Evolutionary conservation across 306 rosid genomes (phyloP), one percentile per base, ranked within the genome.

Genomic region (Cicer chorassanicum): DNA sequence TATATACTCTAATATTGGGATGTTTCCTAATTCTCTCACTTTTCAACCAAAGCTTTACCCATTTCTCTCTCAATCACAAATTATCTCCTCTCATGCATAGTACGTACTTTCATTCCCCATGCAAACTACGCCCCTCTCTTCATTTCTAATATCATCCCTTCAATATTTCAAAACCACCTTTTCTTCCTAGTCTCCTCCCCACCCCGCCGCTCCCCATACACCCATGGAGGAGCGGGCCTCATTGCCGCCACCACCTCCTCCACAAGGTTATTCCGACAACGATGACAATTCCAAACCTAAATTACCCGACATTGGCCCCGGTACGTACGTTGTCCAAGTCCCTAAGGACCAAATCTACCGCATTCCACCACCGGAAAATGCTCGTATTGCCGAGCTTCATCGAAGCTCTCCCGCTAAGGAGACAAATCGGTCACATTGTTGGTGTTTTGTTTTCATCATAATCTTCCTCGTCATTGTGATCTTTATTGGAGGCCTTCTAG

Each of bases 301-400:
- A 1, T 6, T 61, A 24, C 60, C 68, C 2, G n/a, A 29, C 16
- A 29, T 79, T 29, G n/a, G 11, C 24, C 8, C 82, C 0, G 85
- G 81, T 13, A 86, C 89, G 38, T 92, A 84, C 59, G 75, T 92
- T 16, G 88, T 92, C 34, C 90, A 86, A 15, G 84, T 90, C 61
- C 93, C 96, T 5, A 90, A 87, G 53, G 90, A 92, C 49, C 96
- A 89, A 79, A 78, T 90, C 65, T 92, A 88, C 65, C 90, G 86
- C 0, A 59, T 88, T 6, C 96, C 96, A 1, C 83, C 89, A 0
- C 86, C 89, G 0, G 84, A 87, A 65, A 87, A 92, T 19, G 87
- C 90, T 13, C 15, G 5, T 2, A 48, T 92, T 8, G 86, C 81
- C 4, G 78, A 88, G 24, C 62, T 29, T 11, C 79, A 71, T n/a